Base-by-base conservation (phyloP, 139 green algal species). In the Parachlorella kessleri region DNA sequence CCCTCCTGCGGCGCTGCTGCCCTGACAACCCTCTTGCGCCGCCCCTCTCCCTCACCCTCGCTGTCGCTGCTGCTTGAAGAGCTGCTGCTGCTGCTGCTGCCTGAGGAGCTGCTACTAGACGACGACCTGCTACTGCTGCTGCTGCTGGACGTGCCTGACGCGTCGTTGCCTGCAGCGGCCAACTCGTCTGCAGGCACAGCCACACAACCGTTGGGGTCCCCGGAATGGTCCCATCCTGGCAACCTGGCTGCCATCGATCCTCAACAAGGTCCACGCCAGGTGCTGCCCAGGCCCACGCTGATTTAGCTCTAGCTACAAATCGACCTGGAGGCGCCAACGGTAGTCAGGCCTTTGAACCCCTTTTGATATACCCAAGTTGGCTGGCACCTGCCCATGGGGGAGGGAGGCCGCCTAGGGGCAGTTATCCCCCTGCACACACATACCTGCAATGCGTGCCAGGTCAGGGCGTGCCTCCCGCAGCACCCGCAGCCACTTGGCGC, bases 401-500 rank as follows among this genome's bases (percentile, higher is more conserved):
- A n/a, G n/a, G n/a, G n/a, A n/a, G n/a, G n/a, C n/a, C n/a, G n/a
- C 18, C 26, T 23, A 18, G 24, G 63, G 26, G 2, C 26, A 69
- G 63, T 33, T 1, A 1, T 8, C 26, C 63, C 63, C 63, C 63
- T 69, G 63, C 63, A 32, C 26, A 18, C 63, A 73, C 23, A 66
- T 72, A 39, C 84, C 82, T 30, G 91, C 92, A 4, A 87, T 53
- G 1, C 54, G 72, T 1, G 87, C 91, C 30, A 97, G 78, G 42
- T 97, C 93, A 0, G 89, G 90, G 6, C 92, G 84, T 59, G 78
- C 64, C 41, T 72, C 24, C 40, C 75, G 64, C 80, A 96, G 82
- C 26, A 70, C 78, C 14, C 37, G 65, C 41, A 96, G 85, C 93
- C 90, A 94, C 66, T 85, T 86, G 14, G 75, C 69, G 7, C 72